phyloP scores from a whole-genome alignment of 1,284 basidiomycete genomes.

The Ceratobasidium papillatum region DNA sequence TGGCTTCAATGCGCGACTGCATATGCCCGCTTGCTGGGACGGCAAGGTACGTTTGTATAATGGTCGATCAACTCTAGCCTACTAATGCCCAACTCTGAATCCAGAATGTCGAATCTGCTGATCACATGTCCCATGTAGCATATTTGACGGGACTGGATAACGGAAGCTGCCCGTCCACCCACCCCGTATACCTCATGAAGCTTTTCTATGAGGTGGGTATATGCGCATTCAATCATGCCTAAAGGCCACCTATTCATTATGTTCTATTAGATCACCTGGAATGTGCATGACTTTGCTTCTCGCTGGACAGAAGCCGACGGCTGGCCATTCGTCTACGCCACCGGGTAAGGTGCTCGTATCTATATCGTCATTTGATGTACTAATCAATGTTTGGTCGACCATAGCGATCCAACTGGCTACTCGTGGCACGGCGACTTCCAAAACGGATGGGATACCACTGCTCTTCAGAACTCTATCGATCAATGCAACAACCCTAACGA shows the following conservation, averaged over 20 bases:
- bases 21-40: conserved; percentile 60
- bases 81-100: neutral
- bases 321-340: conserved; percentile 60
- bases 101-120: conserved; percentile 40
- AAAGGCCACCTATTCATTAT: too few species aligned
- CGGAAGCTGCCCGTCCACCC: conserved; percentile 58
- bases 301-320: conserved; percentile 52
- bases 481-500: conserved; percentile 57
- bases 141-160: conserved; percentile 55
- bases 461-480: conserved; percentile 58
- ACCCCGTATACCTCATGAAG: conserved; percentile 60
- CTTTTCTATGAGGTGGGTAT: conserved; percentile 58
- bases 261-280: conserved; percentile 54
- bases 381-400: too few species aligned
- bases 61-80: neutral
- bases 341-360: conserved; percentile 51
- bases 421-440: conserved; percentile 63
- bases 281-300: conserved; percentile 52
- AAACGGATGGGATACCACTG: conserved; percentile 52
- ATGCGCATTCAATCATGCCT: too few species aligned
- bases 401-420: conserved; percentile 59
- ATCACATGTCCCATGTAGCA: conserved; percentile 54
- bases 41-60: conserved; percentile 53
- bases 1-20: conserved; percentile 50
- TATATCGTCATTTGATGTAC: neutral